Evolutionary conservation across 2,329 filamentous ascomycete species (phyloP).

Genomic region (Proliferodiscus dingleyae): DNA sequence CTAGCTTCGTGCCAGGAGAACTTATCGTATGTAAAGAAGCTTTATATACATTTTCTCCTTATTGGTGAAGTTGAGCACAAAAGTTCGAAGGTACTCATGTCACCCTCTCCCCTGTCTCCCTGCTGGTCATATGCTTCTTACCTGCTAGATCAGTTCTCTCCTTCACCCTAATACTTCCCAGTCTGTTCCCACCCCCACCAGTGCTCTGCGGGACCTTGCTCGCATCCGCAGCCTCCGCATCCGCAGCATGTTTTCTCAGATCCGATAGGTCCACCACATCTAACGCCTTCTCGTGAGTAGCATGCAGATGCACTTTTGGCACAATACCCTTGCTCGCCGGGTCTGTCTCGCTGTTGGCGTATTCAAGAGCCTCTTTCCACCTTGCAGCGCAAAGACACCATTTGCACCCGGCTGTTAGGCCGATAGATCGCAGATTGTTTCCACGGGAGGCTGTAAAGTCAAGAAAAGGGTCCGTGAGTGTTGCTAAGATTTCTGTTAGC

Average conservation of each 20-base stretch:
- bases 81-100: too few relatives aligned
- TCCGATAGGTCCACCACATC: constrained; percentile 31
- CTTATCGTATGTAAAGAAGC: too few relatives aligned
- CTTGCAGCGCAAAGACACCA: constrained; percentile 58
- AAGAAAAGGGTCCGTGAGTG: constrained; percentile 56
- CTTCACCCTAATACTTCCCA: constrained; percentile 15
- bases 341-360: constrained; percentile 10
- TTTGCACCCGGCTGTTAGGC: constrained; percentile 53
- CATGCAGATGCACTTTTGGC: constrained; percentile 33
- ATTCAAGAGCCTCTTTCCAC: constrained; percentile 50
- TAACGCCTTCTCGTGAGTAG: constrained; percentile 33
- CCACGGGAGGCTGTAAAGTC: constrained; percentile 54
- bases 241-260: constrained; percentile 31
- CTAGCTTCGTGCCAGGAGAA: too few relatives aligned
- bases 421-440: constrained; percentile 52
- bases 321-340: constrained; percentile 21
- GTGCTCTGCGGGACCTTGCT: constrained; percentile 17
- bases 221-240: constrained; percentile 18
- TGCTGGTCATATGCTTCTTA: constrained; percentile 15
- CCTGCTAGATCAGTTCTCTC: constrained; percentile 20
- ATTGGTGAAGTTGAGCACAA: too few relatives aligned
- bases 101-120: background rate
- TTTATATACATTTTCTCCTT: too few relatives aligned
- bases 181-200: constrained; percentile 5
- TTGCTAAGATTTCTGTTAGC: too few relatives aligned